These are phyloP conservation scores for Globisporangium yorkense DNA, from an alignment of 352 stramenopile genomes.

Conservation along the genomic window DNA sequence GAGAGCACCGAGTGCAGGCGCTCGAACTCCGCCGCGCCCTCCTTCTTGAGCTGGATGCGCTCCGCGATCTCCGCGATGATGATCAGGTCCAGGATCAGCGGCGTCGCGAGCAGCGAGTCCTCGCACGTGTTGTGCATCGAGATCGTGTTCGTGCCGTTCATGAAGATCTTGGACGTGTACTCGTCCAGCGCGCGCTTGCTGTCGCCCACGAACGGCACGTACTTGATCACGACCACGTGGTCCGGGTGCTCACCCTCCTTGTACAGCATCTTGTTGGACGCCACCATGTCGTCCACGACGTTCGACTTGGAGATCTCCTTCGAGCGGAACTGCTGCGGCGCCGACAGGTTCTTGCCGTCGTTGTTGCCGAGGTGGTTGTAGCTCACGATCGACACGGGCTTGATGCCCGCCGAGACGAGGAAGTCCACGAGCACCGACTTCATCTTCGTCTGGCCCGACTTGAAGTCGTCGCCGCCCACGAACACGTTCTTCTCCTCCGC, in stretches of 20 bases:
- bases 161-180: constrained; percentile 99
- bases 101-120: constrained; percentile 97
- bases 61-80: constrained; percentile 97
- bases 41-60: constrained; percentile 94
- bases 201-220: constrained; percentile 98
- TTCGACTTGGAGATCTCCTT: constrained; percentile 99
- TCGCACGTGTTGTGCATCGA: constrained; percentile 99
- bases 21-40: constrained; percentile 87
- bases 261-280: constrained; percentile 97
- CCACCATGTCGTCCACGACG: constrained; percentile 98
- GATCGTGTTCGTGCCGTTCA: constrained; percentile 99
- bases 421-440: constrained; percentile 99
- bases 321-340: constrained; percentile 98
- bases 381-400: constrained; percentile 97
- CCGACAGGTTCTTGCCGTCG: constrained; percentile 99
- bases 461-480: constrained; percentile 99
- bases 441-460: constrained; percentile 99
- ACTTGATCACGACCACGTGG: constrained; percentile 99
- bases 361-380: constrained; percentile 99
- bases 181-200: constrained; percentile 99
- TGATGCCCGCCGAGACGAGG: constrained; percentile 98
- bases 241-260: constrained; percentile 98
- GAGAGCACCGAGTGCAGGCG: constrained; percentile 97
- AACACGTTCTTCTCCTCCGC: constrained; percentile 94
- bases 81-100: constrained; percentile 98